phyloP scores from a whole-genome alignment of 257 asterid genomes.

The Solanum etuberosum region DNA sequence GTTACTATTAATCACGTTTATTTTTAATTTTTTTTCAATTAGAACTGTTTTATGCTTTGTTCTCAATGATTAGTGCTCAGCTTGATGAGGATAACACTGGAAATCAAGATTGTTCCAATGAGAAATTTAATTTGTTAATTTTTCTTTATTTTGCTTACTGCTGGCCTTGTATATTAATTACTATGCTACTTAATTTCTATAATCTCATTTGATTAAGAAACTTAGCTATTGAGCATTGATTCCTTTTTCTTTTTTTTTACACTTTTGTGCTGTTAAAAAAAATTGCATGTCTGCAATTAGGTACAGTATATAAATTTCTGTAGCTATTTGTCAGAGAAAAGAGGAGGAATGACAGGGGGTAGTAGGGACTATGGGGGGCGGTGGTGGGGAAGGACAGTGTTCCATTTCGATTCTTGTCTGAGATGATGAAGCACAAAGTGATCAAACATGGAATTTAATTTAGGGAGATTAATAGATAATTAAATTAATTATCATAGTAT shows the following conservation, averaged over 20 bases:
- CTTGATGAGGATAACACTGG: neutral
- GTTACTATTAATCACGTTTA: conserved; percentile 14
- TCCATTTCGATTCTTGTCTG: neutral
- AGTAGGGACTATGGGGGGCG: neutral
- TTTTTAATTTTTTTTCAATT: neutral
- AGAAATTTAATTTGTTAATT: conserved; percentile 2
- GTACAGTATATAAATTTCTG: neutral
- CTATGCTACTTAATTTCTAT: neutral
- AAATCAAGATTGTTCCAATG: neutral
- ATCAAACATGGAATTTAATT: neutral
- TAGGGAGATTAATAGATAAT: neutral
- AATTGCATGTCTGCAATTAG: neutral
- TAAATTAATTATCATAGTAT: neutral
- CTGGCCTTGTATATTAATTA: neutral
- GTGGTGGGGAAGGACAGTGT: neutral
- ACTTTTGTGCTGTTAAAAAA: neutral
- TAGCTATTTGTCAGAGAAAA: neutral
- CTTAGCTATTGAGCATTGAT: neutral
- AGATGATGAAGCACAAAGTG: neutral
- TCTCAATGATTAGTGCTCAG: neutral
- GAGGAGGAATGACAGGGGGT: neutral
- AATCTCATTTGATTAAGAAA: neutral
- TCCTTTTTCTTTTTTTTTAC: neutral
- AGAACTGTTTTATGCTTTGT: neutral
- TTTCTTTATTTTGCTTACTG: neutral